Conservation (phyloP, 352 stramenopile genomes). For the Phytopythium sindhum region DNA sequence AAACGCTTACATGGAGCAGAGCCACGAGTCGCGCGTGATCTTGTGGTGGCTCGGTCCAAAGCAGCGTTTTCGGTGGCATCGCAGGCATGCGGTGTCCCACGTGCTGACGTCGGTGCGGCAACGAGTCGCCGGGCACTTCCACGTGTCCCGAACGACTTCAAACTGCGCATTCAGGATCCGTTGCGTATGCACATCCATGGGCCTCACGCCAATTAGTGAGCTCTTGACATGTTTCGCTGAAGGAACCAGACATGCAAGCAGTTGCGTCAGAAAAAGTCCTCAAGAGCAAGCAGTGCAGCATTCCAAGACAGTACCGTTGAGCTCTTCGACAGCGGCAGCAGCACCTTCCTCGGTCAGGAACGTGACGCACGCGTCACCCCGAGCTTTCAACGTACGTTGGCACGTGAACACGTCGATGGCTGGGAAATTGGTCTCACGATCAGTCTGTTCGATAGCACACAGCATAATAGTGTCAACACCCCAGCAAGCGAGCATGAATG, state of each 20-base stretch:
- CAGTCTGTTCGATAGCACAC: constrained; percentile 24
- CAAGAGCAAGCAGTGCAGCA: neutral
- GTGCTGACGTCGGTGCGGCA: constrained; percentile 62
- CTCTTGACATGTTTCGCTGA: constrained; percentile 61
- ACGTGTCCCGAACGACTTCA: constrained; percentile 37
- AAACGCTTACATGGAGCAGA: constrained; percentile 61
- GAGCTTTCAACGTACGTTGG: constrained; percentile 42
- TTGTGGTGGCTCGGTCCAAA: constrained; percentile 47
- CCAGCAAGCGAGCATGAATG: constrained; percentile 9
- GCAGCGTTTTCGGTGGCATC: constrained; percentile 44
- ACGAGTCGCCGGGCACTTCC: constrained; percentile 37
- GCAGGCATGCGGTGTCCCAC: constrained; percentile 52
- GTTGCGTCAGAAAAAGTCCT: neutral
- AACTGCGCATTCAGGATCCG: constrained; percentile 46
- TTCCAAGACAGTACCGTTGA: constrained; percentile 32
- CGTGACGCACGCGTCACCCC: constrained; percentile 49
- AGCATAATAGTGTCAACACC: constrained; percentile 1
- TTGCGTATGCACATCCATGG: constrained; percentile 43
- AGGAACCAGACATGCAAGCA: neutral
- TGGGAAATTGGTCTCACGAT: constrained; percentile 41
- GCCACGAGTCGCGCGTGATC: constrained; percentile 44
- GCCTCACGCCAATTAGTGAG: constrained; percentile 43
- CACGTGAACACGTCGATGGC: constrained; percentile 51
- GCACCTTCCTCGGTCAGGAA: constrained; percentile 39
- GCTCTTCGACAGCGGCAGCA: constrained; percentile 42